phyloP scores from a whole-genome alignment of 2,329 filamentous ascomycete species.

The Beauveria bassiana region DNA sequence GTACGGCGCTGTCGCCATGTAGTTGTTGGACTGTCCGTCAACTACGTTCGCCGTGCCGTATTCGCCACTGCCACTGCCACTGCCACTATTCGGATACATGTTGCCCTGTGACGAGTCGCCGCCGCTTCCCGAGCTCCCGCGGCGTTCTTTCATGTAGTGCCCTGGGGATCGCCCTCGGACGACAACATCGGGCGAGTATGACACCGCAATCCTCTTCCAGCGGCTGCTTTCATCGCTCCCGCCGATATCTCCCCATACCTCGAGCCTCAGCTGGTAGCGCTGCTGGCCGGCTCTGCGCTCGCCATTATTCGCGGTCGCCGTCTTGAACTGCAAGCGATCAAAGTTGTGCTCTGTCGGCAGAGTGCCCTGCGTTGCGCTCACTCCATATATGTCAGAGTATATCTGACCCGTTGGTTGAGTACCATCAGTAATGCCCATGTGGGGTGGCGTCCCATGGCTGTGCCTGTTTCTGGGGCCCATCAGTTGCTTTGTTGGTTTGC shows the following conservation, averaged over 20 bases:
- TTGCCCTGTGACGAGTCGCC: neutral
- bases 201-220: constrained; percentile 64
- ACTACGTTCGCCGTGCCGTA: neutral
- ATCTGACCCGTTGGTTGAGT: neutral
- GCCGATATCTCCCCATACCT: constrained; percentile 66
- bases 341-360: constrained; percentile 56
- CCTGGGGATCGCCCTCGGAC: constrained; percentile 79
- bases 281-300: constrained; percentile 86
- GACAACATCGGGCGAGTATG: constrained; percentile 73
- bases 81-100: neutral
- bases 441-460: neutral
- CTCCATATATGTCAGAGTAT: neutral
- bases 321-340: constrained; percentile 90
- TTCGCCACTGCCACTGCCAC: neutral
- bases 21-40: neutral
- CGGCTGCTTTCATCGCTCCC: constrained; percentile 35
- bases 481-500: constrained; percentile 61
- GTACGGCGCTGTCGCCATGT: neutral
- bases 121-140: neutral
- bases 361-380: constrained; percentile 20
- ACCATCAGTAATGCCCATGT: neutral
- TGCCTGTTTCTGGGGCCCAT: constrained; percentile 52
- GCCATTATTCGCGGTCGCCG: constrained; percentile 88
- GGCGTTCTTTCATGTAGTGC: constrained; percentile 61
- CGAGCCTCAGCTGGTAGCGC: constrained; percentile 85